These are phyloP conservation scores for Cutaneotrichosporon sp. DNA, from an alignment of 1,284 basidiomycete genomes.

Conservation along the genomic window DNA sequence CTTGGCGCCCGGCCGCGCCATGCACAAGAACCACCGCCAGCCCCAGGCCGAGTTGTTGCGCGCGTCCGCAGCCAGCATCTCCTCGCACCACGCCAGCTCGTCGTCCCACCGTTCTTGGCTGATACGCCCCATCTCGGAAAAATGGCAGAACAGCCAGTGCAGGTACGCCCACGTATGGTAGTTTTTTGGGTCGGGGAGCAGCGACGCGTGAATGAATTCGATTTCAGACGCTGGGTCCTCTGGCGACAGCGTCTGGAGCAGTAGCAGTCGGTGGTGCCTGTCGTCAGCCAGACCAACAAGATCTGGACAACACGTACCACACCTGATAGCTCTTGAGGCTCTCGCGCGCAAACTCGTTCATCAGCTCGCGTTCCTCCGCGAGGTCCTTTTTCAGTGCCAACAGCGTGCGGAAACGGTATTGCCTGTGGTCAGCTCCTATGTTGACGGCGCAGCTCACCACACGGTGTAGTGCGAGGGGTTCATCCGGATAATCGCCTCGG, in stretches of 20 bases:
- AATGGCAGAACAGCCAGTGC: conserved; percentile 82
- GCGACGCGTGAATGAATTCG: conserved; percentile 64
- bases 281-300: neutral
- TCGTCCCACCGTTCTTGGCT: conserved; percentile 63
- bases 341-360: conserved; percentile 74
- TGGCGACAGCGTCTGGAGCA: conserved; percentile 57
- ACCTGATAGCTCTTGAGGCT: conserved; percentile 93
- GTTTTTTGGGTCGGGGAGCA: conserved; percentile 78
- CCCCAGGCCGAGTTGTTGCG: conserved; percentile 98
- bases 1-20: conserved; percentile 57
- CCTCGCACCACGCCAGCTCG: conserved; percentile 72
- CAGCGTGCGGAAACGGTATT: conserved; percentile 83
- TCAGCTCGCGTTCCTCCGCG: conserved; percentile 66
- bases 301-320: conserved; percentile 56
- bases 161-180: conserved; percentile 95
- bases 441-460: conserved; percentile 56
- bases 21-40: conserved; percentile 86
- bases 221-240: conserved; percentile 59
- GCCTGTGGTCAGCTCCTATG: conserved; percentile 55
- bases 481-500: conserved; percentile 73
- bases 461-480: conserved; percentile 93
- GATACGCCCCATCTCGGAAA: conserved; percentile 48
- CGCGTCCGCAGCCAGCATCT: conserved; percentile 69
- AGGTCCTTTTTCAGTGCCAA: conserved; percentile 63
- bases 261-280: conserved; percentile 78